Percentiles rank a stretch among this genome's conserved stretches.
phyloP scores from a whole-genome alignment of 2,329 filamentous ascomycete genomes.

The Ceratocystiopsis sp. region DNA sequence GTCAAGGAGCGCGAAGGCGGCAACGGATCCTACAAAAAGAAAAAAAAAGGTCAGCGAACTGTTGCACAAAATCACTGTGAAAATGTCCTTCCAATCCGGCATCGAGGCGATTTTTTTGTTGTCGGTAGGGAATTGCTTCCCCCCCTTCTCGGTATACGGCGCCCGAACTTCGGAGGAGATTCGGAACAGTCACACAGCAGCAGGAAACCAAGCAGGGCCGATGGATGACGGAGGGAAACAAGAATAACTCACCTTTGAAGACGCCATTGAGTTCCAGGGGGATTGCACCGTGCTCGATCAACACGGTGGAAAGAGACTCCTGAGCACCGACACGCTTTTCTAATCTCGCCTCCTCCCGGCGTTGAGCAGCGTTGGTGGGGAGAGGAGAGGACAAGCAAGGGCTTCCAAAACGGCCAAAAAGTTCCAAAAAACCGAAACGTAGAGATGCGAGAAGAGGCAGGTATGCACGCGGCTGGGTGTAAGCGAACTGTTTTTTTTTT shows the following conservation, averaged over 20 bases:
- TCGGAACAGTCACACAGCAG: neutral
- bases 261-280: slow-evolving; percentile 14
- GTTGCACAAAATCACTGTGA: slow-evolving; percentile 1
- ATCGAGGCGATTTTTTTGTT: slow-evolving; percentile 1
- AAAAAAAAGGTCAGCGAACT: neutral
- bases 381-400: neutral
- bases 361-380: neutral
- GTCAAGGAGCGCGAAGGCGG: slow-evolving; percentile 50
- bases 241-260: slow-evolving; percentile 11
- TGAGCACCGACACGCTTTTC: neutral
- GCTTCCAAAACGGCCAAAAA: neutral
- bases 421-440: neutral
- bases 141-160: neutral
- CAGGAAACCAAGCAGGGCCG: neutral
- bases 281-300: neutral
- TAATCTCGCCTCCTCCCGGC: slow-evolving; percentile 1
- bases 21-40: slow-evolving; percentile 37
- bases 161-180: neutral
- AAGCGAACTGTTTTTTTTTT: too few species aligned
- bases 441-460: neutral
- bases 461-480: too few species aligned
- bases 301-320: neutral
- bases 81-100: slow-evolving; percentile 27
- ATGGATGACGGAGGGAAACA: neutral
- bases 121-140: too few species aligned